These are phyloP conservation scores for Ophiocordyceps camponoti-floridani DNA, from an alignment of 2,329 filamentous ascomycete species.

Conservation along the genomic window DNA sequence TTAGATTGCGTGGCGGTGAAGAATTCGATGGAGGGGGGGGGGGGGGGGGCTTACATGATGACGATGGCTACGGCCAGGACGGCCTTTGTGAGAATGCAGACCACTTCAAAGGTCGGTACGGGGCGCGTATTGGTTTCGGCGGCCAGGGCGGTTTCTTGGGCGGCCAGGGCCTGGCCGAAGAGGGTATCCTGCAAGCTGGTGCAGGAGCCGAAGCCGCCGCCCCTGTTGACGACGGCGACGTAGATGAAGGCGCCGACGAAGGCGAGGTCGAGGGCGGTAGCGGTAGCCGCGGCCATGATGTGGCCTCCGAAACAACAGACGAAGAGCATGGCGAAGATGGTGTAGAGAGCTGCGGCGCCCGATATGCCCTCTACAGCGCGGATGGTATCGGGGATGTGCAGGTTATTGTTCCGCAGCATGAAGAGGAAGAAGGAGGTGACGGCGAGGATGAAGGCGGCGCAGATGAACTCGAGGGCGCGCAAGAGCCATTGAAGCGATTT, in stretches of 20 bases:
- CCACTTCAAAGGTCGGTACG: constrained; percentile 45
- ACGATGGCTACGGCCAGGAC: constrained; percentile 52
- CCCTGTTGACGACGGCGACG: constrained; percentile 55
- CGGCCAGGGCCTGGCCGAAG: constrained; percentile 45
- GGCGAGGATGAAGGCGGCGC: constrained; percentile 54
- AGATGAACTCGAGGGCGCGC: constrained; percentile 57
- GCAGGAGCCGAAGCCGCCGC: constrained; percentile 52
- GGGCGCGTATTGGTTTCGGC: not conserved
- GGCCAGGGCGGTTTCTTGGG: constrained; percentile 17
- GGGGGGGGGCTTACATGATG: constrained; percentile 37
- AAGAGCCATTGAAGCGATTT: constrained; percentile 53
- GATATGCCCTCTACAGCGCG: constrained; percentile 65
- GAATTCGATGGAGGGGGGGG: not conserved
- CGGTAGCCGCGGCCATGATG: constrained; percentile 52
- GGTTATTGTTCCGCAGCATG: constrained; percentile 45
- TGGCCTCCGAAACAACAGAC: constrained; percentile 68
- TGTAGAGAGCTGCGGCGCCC: constrained; percentile 59
- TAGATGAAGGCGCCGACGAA: constrained; percentile 70
- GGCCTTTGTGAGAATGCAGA: constrained; percentile 31
- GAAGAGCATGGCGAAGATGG: constrained; percentile 50
- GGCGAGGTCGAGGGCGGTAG: constrained; percentile 56
- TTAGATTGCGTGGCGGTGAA: not conserved
- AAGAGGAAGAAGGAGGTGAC: constrained; percentile 77
- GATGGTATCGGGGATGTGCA: constrained; percentile 43
- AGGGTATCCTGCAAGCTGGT: constrained; percentile 40